Evolutionary conservation across 176 grass and related monocot species (phyloP), one percentile per base, ranked within the genome.

Genomic region (Carex cristatella): DNA sequence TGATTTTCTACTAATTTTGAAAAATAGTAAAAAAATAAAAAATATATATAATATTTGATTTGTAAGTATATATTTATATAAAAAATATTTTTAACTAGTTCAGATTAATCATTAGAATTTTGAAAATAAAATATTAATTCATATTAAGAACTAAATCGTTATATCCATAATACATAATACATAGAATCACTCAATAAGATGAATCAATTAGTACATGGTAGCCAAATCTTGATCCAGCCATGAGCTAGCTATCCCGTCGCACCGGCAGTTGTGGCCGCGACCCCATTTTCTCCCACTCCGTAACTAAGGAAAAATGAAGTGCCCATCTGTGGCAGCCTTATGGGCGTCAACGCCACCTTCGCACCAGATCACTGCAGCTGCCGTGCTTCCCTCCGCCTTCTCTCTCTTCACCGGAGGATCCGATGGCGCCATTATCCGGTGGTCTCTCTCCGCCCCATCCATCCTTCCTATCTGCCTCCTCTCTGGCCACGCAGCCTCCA

Each of bases 361-460:
- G 2, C 94, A 94, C 89, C 92, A 88, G 46, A 73, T 97, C 84
- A 97, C 92, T 4, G 84, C 92, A 18, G 86, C 57, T 7, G 83
- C 86, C 2, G 61, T 79, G 42, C 78, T 87, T 38, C 48, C 92
- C 0, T 31, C 23, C 58, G 44, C 89, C 1, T 42, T 33, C 42
- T 75, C 94, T 44, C 79, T 97, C 87, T 97, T 88, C 89, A 97
- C 94, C 32, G 92, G 90, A 38, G 90, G 90, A 57, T 90, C 88
- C 38, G 94, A 97, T 84, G 94, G 94, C 71, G 89, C 92, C 79
- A 61, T 97, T 79, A 83, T 97, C 82, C 86, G 92, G 71, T 97
- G 94, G 94, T 85, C 59, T 53, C 82, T 94, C 83, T 74, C 84
- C 71, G 23, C 55, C 13, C 60, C 90, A 30, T 65, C 81, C 80